These are phyloP conservation scores for Xylaria arbuscula DNA, from an alignment of 2,329 filamentous ascomycete species.

Conservation along the genomic window DNA sequence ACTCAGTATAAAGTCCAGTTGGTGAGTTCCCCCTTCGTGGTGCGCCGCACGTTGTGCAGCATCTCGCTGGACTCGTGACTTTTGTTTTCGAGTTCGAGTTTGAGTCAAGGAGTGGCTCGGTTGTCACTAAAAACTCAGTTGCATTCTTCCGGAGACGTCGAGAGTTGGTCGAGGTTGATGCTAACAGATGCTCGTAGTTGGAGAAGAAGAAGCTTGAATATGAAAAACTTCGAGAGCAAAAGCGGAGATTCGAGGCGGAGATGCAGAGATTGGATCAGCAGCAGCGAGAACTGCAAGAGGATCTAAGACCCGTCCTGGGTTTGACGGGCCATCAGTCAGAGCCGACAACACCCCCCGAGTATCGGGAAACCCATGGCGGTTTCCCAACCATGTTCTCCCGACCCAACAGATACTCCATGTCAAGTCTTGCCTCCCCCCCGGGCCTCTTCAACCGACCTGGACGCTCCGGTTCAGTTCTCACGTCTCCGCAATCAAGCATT, in stretches of 20 bases:
- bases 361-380: slow-evolving; percentile 75
- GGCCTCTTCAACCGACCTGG: slow-evolving; percentile 78
- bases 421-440: slow-evolving; percentile 84
- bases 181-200: slow-evolving; percentile 70
- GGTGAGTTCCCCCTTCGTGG: slow-evolving; percentile 63
- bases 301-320: slow-evolving; percentile 67
- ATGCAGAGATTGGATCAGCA: slow-evolving; percentile 91
- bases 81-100: not conserved
- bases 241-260: slow-evolving; percentile 88
- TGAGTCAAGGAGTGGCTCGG: not conserved
- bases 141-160: slow-evolving; percentile 21
- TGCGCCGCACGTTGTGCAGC: not conserved
- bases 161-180: slow-evolving; percentile 26
- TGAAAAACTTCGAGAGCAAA: slow-evolving; percentile 89
- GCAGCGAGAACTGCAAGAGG: slow-evolving; percentile 85
- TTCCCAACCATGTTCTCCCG: slow-evolving; percentile 85
- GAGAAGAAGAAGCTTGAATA: slow-evolving; percentile 95
- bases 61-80: not conserved
- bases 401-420: slow-evolving; percentile 88
- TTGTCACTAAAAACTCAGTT: not conserved
- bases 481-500: slow-evolving; percentile 77
- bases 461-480: slow-evolving; percentile 81
- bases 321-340: slow-evolving; percentile 85
- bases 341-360: slow-evolving; percentile 95
- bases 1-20: slow-evolving; percentile 69